Evolutionary conservation across 805 yeast genomes (phyloP).

Genomic region (Candida arabinofermentans): DNA sequence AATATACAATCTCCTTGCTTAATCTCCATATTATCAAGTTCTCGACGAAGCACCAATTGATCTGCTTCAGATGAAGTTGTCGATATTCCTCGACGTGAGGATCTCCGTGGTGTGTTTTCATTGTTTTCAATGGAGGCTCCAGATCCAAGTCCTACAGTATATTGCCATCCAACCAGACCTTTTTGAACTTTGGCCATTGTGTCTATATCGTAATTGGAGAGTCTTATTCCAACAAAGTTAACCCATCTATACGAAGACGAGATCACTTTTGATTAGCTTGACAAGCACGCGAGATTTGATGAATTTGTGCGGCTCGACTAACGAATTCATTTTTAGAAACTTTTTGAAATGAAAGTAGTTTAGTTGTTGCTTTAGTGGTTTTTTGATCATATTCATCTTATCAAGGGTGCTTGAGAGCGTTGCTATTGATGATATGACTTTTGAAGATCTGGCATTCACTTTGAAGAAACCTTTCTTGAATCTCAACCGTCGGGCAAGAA

Average conservation of each 20-base stretch:
- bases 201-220: too few relatives aligned
- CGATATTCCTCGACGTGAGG: slow-evolving; percentile 16
- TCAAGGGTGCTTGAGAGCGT: too few relatives aligned
- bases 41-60: slow-evolving; percentile 34
- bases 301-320: too few relatives aligned
- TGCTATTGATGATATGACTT: too few relatives aligned
- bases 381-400: too few relatives aligned
- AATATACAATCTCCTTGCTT: slow-evolving; percentile 52
- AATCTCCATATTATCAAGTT: slow-evolving; percentile 44
- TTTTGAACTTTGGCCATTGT: slow-evolving; percentile 25
- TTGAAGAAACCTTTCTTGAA: slow-evolving; percentile 24
- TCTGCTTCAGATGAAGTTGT: slow-evolving; percentile 1
- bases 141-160: slow-evolving; percentile 11
- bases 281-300: too few relatives aligned
- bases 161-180: slow-evolving; percentile 36
- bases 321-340: too few relatives aligned
- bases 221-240: too few relatives aligned
- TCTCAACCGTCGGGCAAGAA: slow-evolving; percentile 23
- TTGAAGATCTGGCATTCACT: background rate
- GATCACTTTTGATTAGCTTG: too few relatives aligned
- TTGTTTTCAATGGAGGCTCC: slow-evolving; percentile 1
- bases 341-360: too few relatives aligned
- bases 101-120: slow-evolving; percentile 16
- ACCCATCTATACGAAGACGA: too few relatives aligned
- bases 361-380: too few relatives aligned